phyloP scores from a whole-genome alignment of 2,329 filamentous ascomycete genomes.

The Sclerotinia glacialis region DNA sequence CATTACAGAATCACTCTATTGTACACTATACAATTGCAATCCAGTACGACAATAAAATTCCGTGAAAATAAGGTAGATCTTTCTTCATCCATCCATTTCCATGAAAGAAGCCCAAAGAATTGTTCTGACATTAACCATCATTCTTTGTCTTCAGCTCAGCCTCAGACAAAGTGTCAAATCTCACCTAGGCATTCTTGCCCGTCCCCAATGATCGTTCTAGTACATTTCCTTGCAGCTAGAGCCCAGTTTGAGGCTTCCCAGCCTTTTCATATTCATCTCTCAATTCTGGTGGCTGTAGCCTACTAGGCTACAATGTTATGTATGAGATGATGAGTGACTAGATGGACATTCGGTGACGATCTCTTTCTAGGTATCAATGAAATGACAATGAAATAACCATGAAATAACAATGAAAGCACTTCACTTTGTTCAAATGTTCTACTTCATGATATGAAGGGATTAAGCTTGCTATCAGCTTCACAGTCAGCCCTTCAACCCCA shows the following conservation, averaged over 20 bases:
- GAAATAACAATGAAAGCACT: background rate
- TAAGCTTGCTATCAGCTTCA: background rate
- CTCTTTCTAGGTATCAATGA: background rate
- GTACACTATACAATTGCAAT: background rate
- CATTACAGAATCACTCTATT: background rate
- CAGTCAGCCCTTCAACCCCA: background rate
- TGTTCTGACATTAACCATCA: background rate
- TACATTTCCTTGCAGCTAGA: background rate
- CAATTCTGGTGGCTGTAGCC: background rate
- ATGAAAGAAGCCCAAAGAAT: background rate
- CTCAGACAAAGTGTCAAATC: background rate
- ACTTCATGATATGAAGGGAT: background rate
- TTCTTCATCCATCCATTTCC: background rate
- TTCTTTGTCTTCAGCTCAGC: background rate
- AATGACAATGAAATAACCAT: background rate
- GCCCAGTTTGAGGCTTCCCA: background rate
- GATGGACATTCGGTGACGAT: background rate
- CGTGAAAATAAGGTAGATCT: background rate
- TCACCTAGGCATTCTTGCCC: background rate
- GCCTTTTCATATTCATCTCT: too few relatives aligned
- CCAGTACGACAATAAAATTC: background rate
- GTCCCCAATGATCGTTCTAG: background rate
- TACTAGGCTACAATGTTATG: constrained; percentile 14
- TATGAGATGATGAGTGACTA: background rate
- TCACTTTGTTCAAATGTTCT: background rate